Conservation (phyloP, 148 eudicot genomes). For the Camellia sinensis region DNA sequence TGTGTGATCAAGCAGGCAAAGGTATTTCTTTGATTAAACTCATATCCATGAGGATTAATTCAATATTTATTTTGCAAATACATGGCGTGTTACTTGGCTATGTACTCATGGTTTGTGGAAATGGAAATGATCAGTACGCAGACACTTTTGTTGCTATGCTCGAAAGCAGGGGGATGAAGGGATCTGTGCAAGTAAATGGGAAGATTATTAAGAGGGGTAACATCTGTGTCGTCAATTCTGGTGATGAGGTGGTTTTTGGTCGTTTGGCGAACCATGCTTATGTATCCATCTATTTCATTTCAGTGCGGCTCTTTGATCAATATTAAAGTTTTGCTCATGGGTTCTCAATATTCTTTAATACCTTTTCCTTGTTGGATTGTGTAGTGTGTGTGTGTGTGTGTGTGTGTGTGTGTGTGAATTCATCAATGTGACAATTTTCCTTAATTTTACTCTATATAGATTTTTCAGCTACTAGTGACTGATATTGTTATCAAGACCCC, state of each 20-base stretch:
- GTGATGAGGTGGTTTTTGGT: conserved; percentile 80
- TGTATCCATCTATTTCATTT: conserved; percentile 54
- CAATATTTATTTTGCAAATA: neutral
- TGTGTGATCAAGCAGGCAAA: conserved; percentile 62
- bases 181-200: conserved; percentile 79
- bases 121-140: conserved; percentile 59
- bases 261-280: conserved; percentile 65
- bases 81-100: neutral
- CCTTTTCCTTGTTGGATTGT: neutral
- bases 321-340: neutral
- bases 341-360: neutral
- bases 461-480: conserved; percentile 59
- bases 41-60: neutral
- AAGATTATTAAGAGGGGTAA: conserved; percentile 56
- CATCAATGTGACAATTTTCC: conserved; percentile 17
- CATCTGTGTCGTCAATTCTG: conserved; percentile 61
- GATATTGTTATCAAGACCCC: conserved; percentile 61
- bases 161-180: conserved; percentile 81
- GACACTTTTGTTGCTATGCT: conserved; percentile 62
- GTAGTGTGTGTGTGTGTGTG: conserved; percentile 10
- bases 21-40: conserved; percentile 37
- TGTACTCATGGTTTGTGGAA: conserved; percentile 42
- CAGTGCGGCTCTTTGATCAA: neutral
- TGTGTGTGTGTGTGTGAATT: neutral
- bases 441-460: conserved; percentile 43